Percentiles rank a stretch among this genome's conserved stretches.
phyloP scores from a whole-genome alignment of 306 rosid species.

The Psophocarpus tetragonolobus region DNA sequence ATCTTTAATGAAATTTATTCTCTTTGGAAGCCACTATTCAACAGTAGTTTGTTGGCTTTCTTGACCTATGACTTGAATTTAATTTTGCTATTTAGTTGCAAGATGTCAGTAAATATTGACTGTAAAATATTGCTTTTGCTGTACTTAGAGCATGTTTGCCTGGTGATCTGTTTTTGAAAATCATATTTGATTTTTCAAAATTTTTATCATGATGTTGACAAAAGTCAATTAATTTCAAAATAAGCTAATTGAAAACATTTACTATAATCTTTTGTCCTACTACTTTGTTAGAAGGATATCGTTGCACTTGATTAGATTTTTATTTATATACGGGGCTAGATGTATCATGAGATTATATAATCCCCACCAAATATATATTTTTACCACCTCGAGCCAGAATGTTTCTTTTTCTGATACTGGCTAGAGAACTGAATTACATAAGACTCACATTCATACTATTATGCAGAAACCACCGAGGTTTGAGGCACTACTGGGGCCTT shows the following conservation, averaged over 20 bases:
- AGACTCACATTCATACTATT: background rate
- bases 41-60: background rate
- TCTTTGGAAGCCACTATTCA: background rate
- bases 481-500: constrained; percentile 99
- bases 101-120: too few species aligned
- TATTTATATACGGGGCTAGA: background rate
- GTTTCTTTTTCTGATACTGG: too few species aligned
- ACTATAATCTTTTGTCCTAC: background rate
- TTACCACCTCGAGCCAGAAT: too few species aligned
- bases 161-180: background rate
- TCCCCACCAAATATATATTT: background rate
- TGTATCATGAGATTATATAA: background rate
- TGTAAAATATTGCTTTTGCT: too few species aligned
- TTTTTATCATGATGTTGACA: background rate
- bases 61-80: background rate
- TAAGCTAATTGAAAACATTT: background rate
- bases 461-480: constrained; percentile 97
- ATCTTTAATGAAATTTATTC: background rate
- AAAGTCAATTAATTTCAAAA: background rate
- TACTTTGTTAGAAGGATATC: background rate
- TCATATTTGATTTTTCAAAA: background rate
- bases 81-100: background rate
- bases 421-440: background rate
- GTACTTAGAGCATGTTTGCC: background rate
- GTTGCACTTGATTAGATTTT: background rate